Evolutionary conservation across 1,284 basidiomycete genomes (phyloP).

Genomic region (Ustilago cynodontis): DNA sequence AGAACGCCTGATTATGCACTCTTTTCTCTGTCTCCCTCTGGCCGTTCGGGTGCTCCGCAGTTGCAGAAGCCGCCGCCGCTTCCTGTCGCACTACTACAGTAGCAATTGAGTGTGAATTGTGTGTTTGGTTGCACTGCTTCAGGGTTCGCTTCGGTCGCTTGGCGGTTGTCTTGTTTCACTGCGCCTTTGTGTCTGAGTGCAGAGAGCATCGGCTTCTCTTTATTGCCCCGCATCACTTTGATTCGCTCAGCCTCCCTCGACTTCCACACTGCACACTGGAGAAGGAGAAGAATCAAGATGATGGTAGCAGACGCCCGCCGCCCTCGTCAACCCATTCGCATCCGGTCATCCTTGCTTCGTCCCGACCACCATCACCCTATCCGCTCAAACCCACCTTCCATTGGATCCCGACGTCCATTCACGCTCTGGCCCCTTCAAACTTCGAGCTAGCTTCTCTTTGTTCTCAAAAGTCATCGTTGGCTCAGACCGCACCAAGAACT

Average conservation of each 20-base stretch:
- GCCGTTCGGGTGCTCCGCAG: too few relatives aligned
- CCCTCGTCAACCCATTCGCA: neutral
- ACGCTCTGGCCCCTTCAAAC: neutral
- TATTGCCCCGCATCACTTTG: constrained; percentile 13
- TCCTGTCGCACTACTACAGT: too few relatives aligned
- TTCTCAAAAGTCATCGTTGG: neutral
- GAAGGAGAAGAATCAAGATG: neutral
- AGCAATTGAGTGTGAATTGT: neutral
- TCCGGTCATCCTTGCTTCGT: neutral
- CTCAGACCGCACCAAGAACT: neutral
- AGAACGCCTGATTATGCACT: neutral
- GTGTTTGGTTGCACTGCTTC: constrained; percentile 1
- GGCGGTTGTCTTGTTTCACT: neutral
- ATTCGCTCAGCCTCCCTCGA: constrained; percentile 2
- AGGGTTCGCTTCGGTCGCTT: constrained; percentile 4
- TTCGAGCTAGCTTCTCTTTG: neutral
- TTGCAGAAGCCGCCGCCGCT: too few relatives aligned
- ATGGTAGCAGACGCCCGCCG: constrained; percentile 8
- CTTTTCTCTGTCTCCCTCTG: too few relatives aligned
- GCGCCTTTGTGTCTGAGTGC: neutral
- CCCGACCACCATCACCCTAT: neutral
- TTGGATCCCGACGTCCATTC: neutral
- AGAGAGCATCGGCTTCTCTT: too few relatives aligned
- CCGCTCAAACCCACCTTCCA: too few relatives aligned
- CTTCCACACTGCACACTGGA: neutral